Percentiles rank a stretch among this genome's conserved stretches.
Evolutionary conservation across 805 yeast species (phyloP).

Genomic region (Pichia pseudocactophila): DNA sequence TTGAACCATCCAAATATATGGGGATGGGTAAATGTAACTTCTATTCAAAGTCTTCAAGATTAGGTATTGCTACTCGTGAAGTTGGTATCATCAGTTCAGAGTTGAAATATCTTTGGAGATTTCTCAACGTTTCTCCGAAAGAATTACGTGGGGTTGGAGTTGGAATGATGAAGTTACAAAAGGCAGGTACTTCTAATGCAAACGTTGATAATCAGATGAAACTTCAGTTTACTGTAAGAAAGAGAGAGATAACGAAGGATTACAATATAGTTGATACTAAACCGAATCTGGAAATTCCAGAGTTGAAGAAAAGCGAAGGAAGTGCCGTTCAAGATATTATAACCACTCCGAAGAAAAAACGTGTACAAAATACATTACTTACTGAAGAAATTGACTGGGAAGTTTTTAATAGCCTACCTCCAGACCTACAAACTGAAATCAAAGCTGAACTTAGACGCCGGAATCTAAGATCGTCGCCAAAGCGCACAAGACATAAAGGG

Average conservation of each 20-base stretch:
- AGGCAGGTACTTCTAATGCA: slow-evolving; percentile 20
- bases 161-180: slow-evolving; percentile 51
- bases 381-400: slow-evolving; percentile 46
- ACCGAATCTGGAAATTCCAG: not conserved
- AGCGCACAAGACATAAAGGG: slow-evolving; percentile 1
- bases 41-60: slow-evolving; percentile 43
- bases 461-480: slow-evolving; percentile 19
- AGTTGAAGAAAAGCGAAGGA: not conserved
- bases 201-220: slow-evolving; percentile 25
- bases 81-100: slow-evolving; percentile 54
- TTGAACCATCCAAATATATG: slow-evolving; percentile 66
- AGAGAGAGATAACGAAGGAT: not conserved
- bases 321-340: not conserved
- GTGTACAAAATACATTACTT: slow-evolving; percentile 4
- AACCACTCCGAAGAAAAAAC: not conserved
- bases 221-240: slow-evolving; percentile 24
- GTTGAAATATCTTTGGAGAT: slow-evolving; percentile 45
- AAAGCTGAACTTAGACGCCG: slow-evolving; percentile 42
- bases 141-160: slow-evolving; percentile 78
- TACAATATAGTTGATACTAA: not conserved
- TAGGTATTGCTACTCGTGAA: slow-evolving; percentile 57
- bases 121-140: slow-evolving; percentile 41
- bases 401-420: slow-evolving; percentile 58
- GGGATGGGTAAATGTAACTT: slow-evolving; percentile 82
- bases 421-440: slow-evolving; percentile 56